A percentile compares a stretch with the other conserved stretches of the same genome.
Evolutionary conservation across 2,329 filamentous ascomycete species (phyloP).

Genomic region (Cordyceps javanica): DNA sequence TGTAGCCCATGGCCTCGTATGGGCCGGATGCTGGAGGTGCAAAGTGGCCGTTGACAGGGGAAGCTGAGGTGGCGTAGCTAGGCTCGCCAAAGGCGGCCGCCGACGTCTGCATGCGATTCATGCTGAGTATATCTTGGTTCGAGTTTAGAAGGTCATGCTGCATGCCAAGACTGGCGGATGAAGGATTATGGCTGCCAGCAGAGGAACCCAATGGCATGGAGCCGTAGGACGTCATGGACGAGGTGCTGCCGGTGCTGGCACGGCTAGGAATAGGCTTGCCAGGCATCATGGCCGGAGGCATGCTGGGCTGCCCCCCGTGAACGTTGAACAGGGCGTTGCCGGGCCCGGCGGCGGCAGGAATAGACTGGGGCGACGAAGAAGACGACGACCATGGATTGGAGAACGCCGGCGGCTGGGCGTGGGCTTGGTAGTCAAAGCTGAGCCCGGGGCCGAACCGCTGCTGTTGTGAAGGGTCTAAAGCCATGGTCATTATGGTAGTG

Average conservation of each 20-base stretch:
- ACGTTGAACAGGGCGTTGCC: constrained; percentile 58
- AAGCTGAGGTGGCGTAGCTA: constrained; percentile 60
- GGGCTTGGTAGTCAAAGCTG: constrained; percentile 67
- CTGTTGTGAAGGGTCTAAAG: constrained; percentile 85
- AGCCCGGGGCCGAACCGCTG: constrained; percentile 68
- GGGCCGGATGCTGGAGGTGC: constrained; percentile 57
- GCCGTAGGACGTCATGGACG: constrained; percentile 63
- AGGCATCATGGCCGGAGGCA: constrained; percentile 51
- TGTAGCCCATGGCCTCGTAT: constrained; percentile 74
- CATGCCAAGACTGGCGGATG: constrained; percentile 40
- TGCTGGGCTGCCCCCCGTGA: constrained; percentile 38
- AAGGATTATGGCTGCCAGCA: constrained; percentile 60
- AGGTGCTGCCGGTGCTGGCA: constrained; percentile 51
- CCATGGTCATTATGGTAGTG: constrained; percentile 76
- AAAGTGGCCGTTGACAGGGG: constrained; percentile 61
- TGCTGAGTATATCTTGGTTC: constrained; percentile 67
- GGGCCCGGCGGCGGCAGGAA: constrained; percentile 34
- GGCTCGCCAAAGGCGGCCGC: constrained; percentile 62
- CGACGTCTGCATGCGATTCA: constrained; percentile 58
- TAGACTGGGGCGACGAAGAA: constrained; percentile 34
- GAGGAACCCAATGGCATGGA: constrained; percentile 68
- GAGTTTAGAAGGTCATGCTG: constrained; percentile 56
- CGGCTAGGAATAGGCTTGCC: constrained; percentile 43
- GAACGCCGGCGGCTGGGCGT: constrained; percentile 62
- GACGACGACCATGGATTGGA: constrained; percentile 81